phyloP scores from a whole-genome alignment of 805 yeast genomes.

The Candida sithepensis region DNA sequence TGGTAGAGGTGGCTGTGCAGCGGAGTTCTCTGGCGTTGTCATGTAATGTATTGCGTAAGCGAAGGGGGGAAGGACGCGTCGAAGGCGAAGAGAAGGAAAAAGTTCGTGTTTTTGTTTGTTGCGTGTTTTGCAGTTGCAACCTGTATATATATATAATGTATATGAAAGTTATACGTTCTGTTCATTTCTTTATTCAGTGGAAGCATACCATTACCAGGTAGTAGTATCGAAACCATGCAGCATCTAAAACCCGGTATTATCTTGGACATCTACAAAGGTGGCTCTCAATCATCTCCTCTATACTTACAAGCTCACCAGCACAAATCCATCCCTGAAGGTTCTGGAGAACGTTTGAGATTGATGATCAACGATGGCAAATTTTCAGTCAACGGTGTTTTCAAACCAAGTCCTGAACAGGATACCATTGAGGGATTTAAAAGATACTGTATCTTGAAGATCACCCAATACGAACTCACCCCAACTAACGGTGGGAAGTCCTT shows the following conservation, averaged over 20 bases:
- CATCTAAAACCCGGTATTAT: constrained; percentile 22
- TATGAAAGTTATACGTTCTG: too few relatives aligned
- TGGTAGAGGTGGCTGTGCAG: background rate
- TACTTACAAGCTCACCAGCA: constrained; percentile 31
- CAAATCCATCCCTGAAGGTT: constrained; percentile 33
- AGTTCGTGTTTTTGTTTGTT: background rate
- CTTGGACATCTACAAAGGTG: constrained; percentile 21
- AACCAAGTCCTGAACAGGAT: constrained; percentile 38
- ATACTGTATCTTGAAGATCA: constrained; percentile 22
- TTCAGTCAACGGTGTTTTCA: constrained; percentile 48
- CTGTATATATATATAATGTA: background rate
- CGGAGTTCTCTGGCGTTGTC: too few relatives aligned
- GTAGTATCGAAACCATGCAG: constrained; percentile 11
- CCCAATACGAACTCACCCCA: constrained; percentile 22
- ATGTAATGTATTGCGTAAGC: too few relatives aligned
- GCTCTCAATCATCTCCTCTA: constrained; percentile 17
- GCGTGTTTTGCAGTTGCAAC: background rate
- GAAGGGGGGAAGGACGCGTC: too few relatives aligned
- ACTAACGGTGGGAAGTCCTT: constrained; percentile 27
- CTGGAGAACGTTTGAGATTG: constrained; percentile 40
- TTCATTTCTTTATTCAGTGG: too few relatives aligned
- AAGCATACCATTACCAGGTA: too few relatives aligned
- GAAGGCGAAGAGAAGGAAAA: background rate
- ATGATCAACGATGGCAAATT: constrained; percentile 52
- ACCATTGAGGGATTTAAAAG: constrained; percentile 24